Conservation (phyloP, 495 filamentous ascomycete genomes). For the Xylaria sp. region DNA sequence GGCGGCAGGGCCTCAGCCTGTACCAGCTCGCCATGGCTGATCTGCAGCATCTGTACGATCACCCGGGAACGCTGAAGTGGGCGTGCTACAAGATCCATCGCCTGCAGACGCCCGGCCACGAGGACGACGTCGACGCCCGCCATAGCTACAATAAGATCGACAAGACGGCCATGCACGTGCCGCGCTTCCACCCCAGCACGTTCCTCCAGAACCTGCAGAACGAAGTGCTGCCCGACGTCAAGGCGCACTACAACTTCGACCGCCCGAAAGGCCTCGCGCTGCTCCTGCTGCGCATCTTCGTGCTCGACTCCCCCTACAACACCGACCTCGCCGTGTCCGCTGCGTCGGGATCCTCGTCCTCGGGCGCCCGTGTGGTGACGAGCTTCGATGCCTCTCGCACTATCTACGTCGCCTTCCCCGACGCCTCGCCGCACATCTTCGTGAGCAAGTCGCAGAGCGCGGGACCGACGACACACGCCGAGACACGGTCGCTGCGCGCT, state of each 20-base stretch:
- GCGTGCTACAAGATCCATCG: conserved; percentile 67
- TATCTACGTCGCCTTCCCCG: conserved; percentile 80
- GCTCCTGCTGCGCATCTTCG: conserved; percentile 74
- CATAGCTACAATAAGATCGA: conserved; percentile 36
- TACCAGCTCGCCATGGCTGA: conserved; percentile 85
- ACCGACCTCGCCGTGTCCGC: conserved; percentile 57
- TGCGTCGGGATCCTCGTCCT: conserved; percentile 29
- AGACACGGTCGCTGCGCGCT: conserved; percentile 69
- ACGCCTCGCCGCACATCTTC: conserved; percentile 76
- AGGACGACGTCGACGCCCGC: conserved; percentile 43
- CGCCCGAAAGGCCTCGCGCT: conserved; percentile 68
- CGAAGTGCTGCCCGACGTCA: conserved; percentile 74
- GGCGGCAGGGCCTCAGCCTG: conserved; percentile 76
- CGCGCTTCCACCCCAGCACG: conserved; percentile 76
- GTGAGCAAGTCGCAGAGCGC: conserved; percentile 62
- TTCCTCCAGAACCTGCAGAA: conserved; percentile 76
- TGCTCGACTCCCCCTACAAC: conserved; percentile 75
- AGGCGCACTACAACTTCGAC: conserved; percentile 79
- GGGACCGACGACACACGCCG: conserved; percentile 46
- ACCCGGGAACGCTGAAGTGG: conserved; percentile 76
- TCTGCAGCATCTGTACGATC: conserved; percentile 77
- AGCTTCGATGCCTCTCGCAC: conserved; percentile 65
- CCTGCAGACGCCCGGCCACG: conserved; percentile 42
- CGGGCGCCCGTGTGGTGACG: conserved; percentile 27
- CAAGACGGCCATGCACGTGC: conserved; percentile 59